Evolutionary conservation across 169 alveolate genomes (phyloP).

Genomic region (Eimeria tenella): DNA sequence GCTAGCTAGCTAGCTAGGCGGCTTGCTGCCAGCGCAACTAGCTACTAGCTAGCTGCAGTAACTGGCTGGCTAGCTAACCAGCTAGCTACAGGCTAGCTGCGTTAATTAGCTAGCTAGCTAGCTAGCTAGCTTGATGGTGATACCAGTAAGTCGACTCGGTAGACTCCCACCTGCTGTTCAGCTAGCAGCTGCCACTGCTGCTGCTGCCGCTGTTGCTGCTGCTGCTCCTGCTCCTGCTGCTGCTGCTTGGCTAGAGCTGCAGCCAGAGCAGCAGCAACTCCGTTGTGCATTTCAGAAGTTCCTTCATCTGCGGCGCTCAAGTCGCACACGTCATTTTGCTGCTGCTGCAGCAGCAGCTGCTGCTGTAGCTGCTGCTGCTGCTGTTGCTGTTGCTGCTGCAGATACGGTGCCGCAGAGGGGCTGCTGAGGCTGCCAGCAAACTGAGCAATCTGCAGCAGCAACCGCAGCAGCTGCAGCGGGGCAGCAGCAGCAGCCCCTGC

Average conservation of each 20-base stretch:
- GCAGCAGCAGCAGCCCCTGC: constrained; percentile 10
- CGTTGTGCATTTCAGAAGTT: constrained; percentile 16
- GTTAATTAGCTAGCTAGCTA: not conserved
- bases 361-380: constrained; percentile 7
- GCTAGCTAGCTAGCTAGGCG: not conserved
- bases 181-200: constrained; percentile 44
- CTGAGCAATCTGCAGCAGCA: constrained; percentile 35
- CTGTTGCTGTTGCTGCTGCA: constrained; percentile 21
- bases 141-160: constrained; percentile 42
- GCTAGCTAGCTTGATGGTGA: not conserved
- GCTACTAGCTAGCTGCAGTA: no score
- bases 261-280: not conserved
- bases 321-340: constrained; percentile 36
- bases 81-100: not conserved
- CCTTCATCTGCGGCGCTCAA: not conserved
- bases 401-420: not conserved
- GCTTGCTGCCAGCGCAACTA: no score
- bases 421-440: not conserved
- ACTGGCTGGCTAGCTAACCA: no score
- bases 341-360: constrained; percentile 29
- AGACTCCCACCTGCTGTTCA: constrained; percentile 44
- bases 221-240: constrained; percentile 15
- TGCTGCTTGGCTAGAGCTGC: not conserved
- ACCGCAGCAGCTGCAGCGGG: constrained; percentile 12
- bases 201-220: constrained; percentile 18